phyloP scores from a whole-genome alignment of 1,284 basidiomycete species.

The Cronartium quercuum region DNA sequence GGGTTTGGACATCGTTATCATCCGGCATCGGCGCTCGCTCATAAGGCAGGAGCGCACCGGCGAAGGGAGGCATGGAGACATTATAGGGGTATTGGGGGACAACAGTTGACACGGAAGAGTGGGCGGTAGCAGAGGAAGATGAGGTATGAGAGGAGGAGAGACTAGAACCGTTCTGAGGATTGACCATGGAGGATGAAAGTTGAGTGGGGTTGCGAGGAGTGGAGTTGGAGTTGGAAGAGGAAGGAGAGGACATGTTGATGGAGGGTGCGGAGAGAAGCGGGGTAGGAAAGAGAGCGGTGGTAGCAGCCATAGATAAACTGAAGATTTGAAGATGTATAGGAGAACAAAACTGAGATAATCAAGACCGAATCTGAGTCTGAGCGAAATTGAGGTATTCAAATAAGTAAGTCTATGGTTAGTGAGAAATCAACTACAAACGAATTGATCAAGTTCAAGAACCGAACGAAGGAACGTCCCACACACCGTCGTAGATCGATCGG shows the following conservation, averaged over 20 bases:
- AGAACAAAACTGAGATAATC: not conserved
- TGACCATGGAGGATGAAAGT: not conserved
- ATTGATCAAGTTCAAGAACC: too few species aligned
- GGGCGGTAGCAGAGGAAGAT: not conserved
- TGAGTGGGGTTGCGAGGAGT: not conserved
- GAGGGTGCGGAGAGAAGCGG: constrained; percentile 3
- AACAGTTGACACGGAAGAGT: constrained; percentile 33
- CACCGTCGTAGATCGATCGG: too few species aligned
- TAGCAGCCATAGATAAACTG: not conserved
- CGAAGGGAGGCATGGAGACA: constrained; percentile 45
- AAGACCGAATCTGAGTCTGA: not conserved
- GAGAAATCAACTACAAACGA: not conserved
- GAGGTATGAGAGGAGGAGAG: not conserved
- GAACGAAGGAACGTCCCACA: too few species aligned
- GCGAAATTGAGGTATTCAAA: not conserved
- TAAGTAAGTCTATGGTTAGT: not conserved
- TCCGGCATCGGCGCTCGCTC: constrained; percentile 49
- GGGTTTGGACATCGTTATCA: constrained; percentile 54
- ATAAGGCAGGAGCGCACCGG: constrained; percentile 37
- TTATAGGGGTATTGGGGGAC: constrained; percentile 49
- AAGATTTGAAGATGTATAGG: not conserved
- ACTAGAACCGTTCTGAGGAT: not conserved
- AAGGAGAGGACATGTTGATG: constrained; percentile 34
- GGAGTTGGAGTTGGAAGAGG: not conserved
- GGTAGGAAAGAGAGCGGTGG: constrained; percentile 2